Base-by-base conservation (phyloP, 129 eudicot genomes). In the Calendula officinalis region DNA sequence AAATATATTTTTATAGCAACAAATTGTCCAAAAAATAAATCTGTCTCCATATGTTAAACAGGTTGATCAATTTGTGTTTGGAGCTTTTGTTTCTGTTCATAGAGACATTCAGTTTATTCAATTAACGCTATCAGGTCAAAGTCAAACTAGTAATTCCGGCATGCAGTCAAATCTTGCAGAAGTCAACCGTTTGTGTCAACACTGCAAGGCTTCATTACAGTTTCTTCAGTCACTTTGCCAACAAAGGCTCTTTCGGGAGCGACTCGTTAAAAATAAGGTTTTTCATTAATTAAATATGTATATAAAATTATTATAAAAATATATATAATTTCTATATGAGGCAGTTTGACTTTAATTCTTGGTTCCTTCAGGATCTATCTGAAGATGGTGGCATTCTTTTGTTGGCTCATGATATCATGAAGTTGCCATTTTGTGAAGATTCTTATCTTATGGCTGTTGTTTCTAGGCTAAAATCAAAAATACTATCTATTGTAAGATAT, bases 201-300 rank as follows among this genome's bases (percentile, higher is more conserved):
- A 94, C 64, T 86, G 94, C 68, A 97, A 94, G 75, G 94, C 87
- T 77, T 86, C 99, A 44, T 76, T 89, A 60, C 95, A 88, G 73
- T 86, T 89, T 83, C 90, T 94, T 56, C 92, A 86, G 66, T 83
- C 81, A 44, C 67, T 86, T 47, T 89, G 94, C 76, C 94, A 94
- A 61, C 91, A 88, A 63, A 89, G 84, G 67, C 64, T 71, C 57
- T 89, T 94, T 64, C 86, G 94, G 48, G 99, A 94, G 49, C 82
- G 86, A 46, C 80, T 89, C 8, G 81, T 94, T 42, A 82, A 79
- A 72, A 86, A 89, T 68, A 94, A 94, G 99, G 99, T 94, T 60
- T 63, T 57, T 8, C 66, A 45, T 66, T 41, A 50, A 15, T 30
- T 57, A 33, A 6, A 32, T 45, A 32, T 11, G 36, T 35, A 36